phyloP scores from a whole-genome alignment of 164 flowering plant genomes.

The Tetrastigma voinierianum region DNA sequence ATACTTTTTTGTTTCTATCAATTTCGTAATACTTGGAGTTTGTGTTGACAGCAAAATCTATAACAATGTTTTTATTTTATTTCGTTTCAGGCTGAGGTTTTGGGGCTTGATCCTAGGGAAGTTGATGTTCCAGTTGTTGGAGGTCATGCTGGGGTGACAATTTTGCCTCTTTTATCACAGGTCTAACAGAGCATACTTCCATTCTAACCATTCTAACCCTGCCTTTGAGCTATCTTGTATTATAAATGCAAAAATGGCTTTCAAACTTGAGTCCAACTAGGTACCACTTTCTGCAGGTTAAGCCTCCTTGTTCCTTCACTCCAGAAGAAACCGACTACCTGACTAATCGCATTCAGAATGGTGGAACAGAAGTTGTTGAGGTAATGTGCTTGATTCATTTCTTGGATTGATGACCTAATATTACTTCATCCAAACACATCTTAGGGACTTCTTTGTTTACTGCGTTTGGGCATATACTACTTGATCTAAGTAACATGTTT shows the following conservation, averaged over 20 bases:
- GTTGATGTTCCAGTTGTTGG: slow-evolving; percentile 61
- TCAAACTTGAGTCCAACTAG: no score
- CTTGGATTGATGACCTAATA: no score
- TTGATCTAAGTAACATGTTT: no score
- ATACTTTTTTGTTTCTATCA: no score
- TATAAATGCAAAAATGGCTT: no score
- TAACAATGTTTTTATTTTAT: no score
- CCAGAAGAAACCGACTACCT: slow-evolving; percentile 36
- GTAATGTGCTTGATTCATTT: slow-evolving; percentile 17
- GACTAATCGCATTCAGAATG: slow-evolving; percentile 51
- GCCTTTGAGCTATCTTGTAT: no score
- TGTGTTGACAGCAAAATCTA: no score
- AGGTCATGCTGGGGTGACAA: slow-evolving; percentile 60
- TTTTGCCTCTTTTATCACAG: slow-evolving; percentile 59
- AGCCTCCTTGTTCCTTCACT: slow-evolving; percentile 47
- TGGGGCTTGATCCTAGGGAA: slow-evolving; percentile 52
- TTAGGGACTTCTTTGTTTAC: no score
- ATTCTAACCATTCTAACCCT: background rate
- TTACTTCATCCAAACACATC: no score
- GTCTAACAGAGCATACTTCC: slow-evolving; percentile 14
- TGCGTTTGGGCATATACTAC: no score
- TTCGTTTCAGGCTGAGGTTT: slow-evolving; percentile 51
- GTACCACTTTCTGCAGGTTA: slow-evolving; percentile 29
- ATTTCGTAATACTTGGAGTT: no score
- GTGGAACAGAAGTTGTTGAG: slow-evolving; percentile 64